phyloP scores from a whole-genome alignment of 768 basidiomycete species.

The Clathrus columnatus region DNA sequence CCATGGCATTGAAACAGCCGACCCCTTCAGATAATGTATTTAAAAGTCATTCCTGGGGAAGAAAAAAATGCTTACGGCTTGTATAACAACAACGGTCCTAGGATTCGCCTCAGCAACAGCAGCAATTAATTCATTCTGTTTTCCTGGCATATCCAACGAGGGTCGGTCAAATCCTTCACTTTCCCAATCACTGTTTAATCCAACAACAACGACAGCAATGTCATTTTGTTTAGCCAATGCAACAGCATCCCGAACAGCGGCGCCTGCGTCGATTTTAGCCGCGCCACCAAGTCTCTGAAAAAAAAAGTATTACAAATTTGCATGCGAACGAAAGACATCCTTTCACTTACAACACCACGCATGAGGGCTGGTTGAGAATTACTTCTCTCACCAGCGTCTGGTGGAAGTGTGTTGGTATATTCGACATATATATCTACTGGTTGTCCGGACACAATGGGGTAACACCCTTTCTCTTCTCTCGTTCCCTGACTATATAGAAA shows the following conservation, averaged over 20 bases:
- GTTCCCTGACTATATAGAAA: slow-evolving; percentile 50
- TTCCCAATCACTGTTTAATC: slow-evolving; percentile 66
- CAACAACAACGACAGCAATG: slow-evolving; percentile 49
- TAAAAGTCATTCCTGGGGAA: background rate
- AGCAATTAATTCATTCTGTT: slow-evolving; percentile 49
- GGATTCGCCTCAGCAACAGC: slow-evolving; percentile 45
- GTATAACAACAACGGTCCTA: slow-evolving; percentile 38
- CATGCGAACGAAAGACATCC: background rate
- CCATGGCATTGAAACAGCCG: slow-evolving; percentile 73
- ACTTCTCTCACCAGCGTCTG: slow-evolving; percentile 29
- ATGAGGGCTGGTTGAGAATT: slow-evolving; percentile 55
- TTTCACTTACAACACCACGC: slow-evolving; percentile 49
- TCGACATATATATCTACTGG: slow-evolving; percentile 48
- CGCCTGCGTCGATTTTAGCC: slow-evolving; percentile 48
- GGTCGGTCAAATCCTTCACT: slow-evolving; percentile 68
- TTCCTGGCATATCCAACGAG: slow-evolving; percentile 48
- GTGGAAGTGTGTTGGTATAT: slow-evolving; percentile 53
- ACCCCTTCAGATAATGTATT: slow-evolving; percentile 34
- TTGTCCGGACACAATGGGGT: slow-evolving; percentile 38
- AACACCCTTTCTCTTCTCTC: slow-evolving; percentile 47
- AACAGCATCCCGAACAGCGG: slow-evolving; percentile 49
- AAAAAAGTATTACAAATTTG: background rate
- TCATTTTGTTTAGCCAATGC: slow-evolving; percentile 44
- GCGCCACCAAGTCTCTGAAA: slow-evolving; percentile 56
- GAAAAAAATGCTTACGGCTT: slow-evolving; percentile 38